A percentile compares a stretch with the other conserved stretches of the same genome.
Conservation (phyloP, 2,329 filamentous ascomycete genomes). For the Boeremia exigua region DNA sequence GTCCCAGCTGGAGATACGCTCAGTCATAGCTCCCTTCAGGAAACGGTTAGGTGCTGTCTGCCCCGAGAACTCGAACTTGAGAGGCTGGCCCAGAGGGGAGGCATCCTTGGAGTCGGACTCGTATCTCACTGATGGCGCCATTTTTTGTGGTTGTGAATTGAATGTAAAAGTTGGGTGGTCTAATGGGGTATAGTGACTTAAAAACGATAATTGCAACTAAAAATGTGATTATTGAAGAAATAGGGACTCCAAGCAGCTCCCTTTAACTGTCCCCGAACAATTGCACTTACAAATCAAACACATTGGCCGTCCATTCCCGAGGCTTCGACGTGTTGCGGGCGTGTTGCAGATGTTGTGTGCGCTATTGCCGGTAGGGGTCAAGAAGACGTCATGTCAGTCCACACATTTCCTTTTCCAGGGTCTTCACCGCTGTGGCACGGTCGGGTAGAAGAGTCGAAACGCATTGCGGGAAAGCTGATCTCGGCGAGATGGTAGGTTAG, state of each 20-base stretch:
- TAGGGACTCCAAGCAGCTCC: neutral
- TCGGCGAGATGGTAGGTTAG: slow-evolving; percentile 7
- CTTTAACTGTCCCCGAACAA: neutral
- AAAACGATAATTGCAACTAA: neutral
- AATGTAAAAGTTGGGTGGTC: neutral
- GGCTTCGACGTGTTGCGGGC: slow-evolving; percentile 11
- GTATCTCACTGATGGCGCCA: slow-evolving; percentile 48
- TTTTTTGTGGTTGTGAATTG: slow-evolving; percentile 14
- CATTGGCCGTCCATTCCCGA: slow-evolving; percentile 12
- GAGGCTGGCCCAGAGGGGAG: slow-evolving; percentile 51
- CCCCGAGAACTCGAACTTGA: slow-evolving; percentile 56
- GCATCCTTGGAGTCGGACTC: slow-evolving; percentile 50
- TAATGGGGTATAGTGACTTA: neutral
- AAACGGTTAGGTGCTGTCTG: slow-evolving; percentile 68
- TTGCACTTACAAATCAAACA: slow-evolving; percentile 18
- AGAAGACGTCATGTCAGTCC: slow-evolving; percentile 12
- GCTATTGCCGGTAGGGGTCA: neutral
- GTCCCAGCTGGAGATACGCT: slow-evolving; percentile 67
- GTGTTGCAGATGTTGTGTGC: neutral
- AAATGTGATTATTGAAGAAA: too few species aligned
- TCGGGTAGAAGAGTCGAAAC: slow-evolving; percentile 1
- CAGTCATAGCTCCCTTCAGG: slow-evolving; percentile 71
- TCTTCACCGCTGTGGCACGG: slow-evolving; percentile 1
- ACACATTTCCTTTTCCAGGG: slow-evolving; percentile 7
- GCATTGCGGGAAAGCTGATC: slow-evolving; percentile 1